Conservation (phyloP, 2,329 filamentous ascomycete genomes). For the Clarireedia homoeocarpa region DNA sequence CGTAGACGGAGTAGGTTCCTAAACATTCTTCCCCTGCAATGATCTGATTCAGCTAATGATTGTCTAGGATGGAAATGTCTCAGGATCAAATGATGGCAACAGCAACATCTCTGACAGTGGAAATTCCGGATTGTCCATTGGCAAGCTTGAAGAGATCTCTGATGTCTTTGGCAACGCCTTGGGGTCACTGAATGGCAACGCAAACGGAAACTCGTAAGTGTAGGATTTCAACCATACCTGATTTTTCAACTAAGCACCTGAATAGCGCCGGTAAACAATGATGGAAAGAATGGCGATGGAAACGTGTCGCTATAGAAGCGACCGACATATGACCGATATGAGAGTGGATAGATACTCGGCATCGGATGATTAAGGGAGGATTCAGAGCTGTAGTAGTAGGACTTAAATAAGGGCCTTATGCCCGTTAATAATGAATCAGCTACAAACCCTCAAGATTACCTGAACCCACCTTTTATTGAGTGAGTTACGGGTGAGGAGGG, state of each 20-base stretch:
- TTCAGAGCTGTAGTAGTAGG: too few relatives aligned
- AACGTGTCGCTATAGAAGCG: neutral
- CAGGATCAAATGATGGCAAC: neutral
- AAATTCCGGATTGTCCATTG: neutral
- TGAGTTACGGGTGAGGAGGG: too few relatives aligned
- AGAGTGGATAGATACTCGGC: too few relatives aligned
- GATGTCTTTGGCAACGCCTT: neutral
- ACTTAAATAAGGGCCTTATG: too few relatives aligned
- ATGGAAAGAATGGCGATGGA: neutral
- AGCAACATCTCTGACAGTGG: neutral
- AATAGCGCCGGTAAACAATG: neutral
- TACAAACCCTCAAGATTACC: too few relatives aligned
- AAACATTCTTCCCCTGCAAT: neutral
- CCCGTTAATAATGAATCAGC: too few relatives aligned
- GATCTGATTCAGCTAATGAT: too few relatives aligned
- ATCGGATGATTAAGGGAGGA: too few relatives aligned
- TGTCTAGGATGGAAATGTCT: neutral
- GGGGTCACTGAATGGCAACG: neutral
- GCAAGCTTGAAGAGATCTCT: neutral
- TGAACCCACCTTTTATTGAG: too few relatives aligned
- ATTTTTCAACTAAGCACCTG: too few relatives aligned
- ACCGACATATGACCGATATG: too few relatives aligned
- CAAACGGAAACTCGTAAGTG: neutral
- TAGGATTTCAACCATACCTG: neutral
- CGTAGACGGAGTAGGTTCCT: neutral